Base-by-base conservation (phyloP, 2,329 filamentous ascomycete genomes). In the Aspergillus sp. region DNA sequence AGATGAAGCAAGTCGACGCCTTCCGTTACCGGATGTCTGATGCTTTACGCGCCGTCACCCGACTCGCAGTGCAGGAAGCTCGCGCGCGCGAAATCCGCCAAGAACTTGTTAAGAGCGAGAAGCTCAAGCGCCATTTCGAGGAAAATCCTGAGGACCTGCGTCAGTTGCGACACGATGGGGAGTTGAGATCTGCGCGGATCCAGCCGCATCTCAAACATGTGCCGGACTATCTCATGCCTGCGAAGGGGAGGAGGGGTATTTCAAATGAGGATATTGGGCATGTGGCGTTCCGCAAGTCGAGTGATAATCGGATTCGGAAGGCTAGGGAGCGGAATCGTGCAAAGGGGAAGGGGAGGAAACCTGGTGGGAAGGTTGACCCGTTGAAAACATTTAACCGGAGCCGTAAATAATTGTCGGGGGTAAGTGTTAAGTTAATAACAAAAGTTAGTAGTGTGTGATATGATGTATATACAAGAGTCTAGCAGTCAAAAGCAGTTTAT, bases 1-100 rank as follows among this genome's bases (percentile, higher is more conserved):
- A 96, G 70, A 94, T 94, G 84, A 82, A 85, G 63, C 88, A 94
- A 61, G 82, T 98, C 26, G 89, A 96, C 55, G 86, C 87, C 3
- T 97, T 98, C 74, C 79, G 91, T 19, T 98, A 98, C 69, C 85
- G 93, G 55, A 88, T 95, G 80, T 86, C 88, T 45, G 93, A 97
- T 65, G 93, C 91, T 0, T 73, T 98, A 36, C 81, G 90, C 52
- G 85, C 89, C 0, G 89, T 98, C 2, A 98, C 93, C 7, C 82
- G 86, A 48, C 85, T 94, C 28, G 86, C 91, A 0, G 81, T 98
- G 40, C 85, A 91, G 53, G 90, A 96, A 72, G 91, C 93, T 2
- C 80, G 93, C 43, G 86, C 88, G 7, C 81, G 87, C 49, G 91
- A 98, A 69, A 77, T 98, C 47, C 80, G 88, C 45, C 83, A 91